Percentiles rank a stretch among this genome's conserved stretches.
Evolutionary conservation across 805 yeast species (phyloP).

Genomic region (Deakozyma indianensis): DNA sequence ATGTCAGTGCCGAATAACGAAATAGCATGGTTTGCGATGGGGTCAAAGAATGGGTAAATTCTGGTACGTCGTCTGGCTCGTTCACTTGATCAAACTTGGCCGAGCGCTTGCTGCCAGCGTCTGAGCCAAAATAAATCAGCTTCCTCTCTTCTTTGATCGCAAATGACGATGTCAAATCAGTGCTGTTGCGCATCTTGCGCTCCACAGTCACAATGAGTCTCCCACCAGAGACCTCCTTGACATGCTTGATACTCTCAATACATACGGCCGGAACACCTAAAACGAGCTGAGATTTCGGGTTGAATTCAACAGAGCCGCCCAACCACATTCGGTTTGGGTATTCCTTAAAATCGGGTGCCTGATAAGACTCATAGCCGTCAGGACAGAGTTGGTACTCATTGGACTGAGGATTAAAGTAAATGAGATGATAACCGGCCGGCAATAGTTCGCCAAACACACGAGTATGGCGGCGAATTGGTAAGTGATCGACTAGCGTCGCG

Average conservation of each 20-base stretch:
- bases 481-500: constrained; percentile 14
- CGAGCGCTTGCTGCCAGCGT: constrained; percentile 11
- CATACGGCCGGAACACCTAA: constrained; percentile 32
- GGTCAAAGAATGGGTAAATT: constrained; percentile 15
- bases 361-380: constrained; percentile 77
- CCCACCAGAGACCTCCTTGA: constrained; percentile 7
- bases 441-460: constrained; percentile 10
- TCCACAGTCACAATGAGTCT: constrained; percentile 40
- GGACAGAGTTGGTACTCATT: constrained; percentile 32
- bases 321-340: constrained; percentile 62
- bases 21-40: constrained; percentile 34
- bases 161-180: constrained; percentile 13
- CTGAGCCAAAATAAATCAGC: constrained; percentile 41
- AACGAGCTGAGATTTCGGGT: constrained; percentile 18
- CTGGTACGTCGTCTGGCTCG: constrained; percentile 10
- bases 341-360: constrained; percentile 37
- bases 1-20: constrained; percentile 61
- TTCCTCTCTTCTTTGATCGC: constrained; percentile 39
- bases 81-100: constrained; percentile 9
- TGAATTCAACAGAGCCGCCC: constrained; percentile 43
- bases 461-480: constrained; percentile 10
- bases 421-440: constrained; percentile 45
- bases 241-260: constrained; percentile 32
- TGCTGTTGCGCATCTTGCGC: constrained; percentile 28
- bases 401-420: constrained; percentile 50